Evolutionary conservation across 2,329 filamentous ascomycete genomes (phyloP).

Genomic region (Pyrenophora teres): DNA sequence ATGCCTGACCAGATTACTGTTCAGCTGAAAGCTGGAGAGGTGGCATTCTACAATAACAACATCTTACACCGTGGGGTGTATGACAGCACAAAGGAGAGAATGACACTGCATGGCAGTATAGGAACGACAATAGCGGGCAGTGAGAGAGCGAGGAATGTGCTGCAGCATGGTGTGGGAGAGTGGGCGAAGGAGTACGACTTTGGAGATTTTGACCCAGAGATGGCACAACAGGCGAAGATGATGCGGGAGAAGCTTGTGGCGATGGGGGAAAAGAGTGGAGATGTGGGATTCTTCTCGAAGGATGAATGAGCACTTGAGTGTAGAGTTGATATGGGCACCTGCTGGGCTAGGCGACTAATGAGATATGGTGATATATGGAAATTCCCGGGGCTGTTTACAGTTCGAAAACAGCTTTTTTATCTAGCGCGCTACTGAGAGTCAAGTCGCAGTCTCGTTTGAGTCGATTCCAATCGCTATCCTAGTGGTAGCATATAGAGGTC

Average conservation of each 20-base stretch:
- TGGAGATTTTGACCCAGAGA: conserved; percentile 62
- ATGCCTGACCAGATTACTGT: conserved; percentile 71
- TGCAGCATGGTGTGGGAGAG: conserved; percentile 73
- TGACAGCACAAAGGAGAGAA: conserved; percentile 61
- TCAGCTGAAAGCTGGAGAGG: conserved; percentile 71
- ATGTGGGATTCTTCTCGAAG: conserved; percentile 61
- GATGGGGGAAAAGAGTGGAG: conserved; percentile 63
- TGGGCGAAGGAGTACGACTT: conserved; percentile 69
- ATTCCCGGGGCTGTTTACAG: too few species aligned
- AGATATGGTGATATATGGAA: too few species aligned
- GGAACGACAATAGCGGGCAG: conserved; percentile 62
- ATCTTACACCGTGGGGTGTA: conserved; percentile 78
- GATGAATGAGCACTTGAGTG: conserved; percentile 33
- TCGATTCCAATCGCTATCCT: too few species aligned
- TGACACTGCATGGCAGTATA: conserved; percentile 75
- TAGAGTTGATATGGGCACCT: neutral
- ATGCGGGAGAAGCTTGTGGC: conserved; percentile 68
- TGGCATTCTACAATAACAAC: conserved; percentile 89
- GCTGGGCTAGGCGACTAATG: neutral
- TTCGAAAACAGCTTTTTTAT: too few species aligned
- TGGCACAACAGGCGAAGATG: conserved; percentile 61
- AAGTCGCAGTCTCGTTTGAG: too few species aligned
- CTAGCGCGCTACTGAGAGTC: too few species aligned
- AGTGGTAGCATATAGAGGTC: too few species aligned
- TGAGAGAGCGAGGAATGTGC: conserved; percentile 69